Evolutionary conservation across 2,329 filamentous ascomycete species (phyloP).

Genomic region (Decorospora gaudefroyi): DNA sequence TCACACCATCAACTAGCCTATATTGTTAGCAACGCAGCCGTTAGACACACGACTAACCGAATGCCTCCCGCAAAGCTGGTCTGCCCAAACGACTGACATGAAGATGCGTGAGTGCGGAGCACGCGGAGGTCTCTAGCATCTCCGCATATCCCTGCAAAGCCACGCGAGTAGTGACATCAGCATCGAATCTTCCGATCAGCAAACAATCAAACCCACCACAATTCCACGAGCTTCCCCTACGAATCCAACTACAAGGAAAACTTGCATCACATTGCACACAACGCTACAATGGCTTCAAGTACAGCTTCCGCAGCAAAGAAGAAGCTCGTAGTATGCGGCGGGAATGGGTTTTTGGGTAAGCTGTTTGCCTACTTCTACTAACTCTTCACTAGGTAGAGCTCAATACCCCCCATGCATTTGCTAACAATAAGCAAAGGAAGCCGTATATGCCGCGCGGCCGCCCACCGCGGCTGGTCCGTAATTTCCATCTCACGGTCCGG

Average conservation of each 20-base stretch:
- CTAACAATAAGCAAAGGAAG: constrained; percentile 57
- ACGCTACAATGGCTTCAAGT: constrained; percentile 56
- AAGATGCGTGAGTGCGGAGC: too few relatives aligned
- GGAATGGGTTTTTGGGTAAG: constrained; percentile 84
- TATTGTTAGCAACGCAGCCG: too few relatives aligned
- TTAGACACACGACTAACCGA: background rate
- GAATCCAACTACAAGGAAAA: constrained; percentile 3
- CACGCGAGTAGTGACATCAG: constrained; percentile 43
- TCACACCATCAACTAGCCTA: too few relatives aligned
- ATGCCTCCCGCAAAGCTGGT: background rate
- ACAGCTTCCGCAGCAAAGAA: constrained; percentile 65
- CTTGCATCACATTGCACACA: constrained; percentile 13
- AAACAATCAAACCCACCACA: background rate
- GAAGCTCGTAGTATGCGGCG: constrained; percentile 86
- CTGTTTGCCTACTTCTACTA: constrained; percentile 25
- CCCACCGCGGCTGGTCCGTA: constrained; percentile 85
- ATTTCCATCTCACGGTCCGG: constrained; percentile 93
- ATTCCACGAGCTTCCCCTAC: too few relatives aligned
- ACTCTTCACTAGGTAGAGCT: too few relatives aligned
- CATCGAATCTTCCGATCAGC: constrained; percentile 25
- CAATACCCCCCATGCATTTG: too few relatives aligned
- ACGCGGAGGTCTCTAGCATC: constrained; percentile 11
- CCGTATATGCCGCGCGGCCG: constrained; percentile 88
- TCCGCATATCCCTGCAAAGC: constrained; percentile 33
- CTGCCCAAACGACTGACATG: background rate